Evolutionary conservation across 352 stramenopile species (phyloP).

Genomic region (Phytophthora chlamydospora): DNA sequence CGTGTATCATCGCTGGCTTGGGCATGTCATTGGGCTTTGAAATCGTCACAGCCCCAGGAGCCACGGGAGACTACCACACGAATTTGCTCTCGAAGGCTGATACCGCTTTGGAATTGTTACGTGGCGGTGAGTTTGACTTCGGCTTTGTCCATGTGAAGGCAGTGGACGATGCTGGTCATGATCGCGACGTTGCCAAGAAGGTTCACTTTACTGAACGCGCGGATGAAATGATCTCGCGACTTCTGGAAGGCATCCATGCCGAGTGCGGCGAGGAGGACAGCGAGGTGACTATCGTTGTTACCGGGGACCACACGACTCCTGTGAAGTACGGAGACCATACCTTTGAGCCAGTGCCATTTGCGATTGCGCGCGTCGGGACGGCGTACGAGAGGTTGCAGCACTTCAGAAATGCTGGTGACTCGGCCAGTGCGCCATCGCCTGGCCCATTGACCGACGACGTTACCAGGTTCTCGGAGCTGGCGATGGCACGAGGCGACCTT

Average conservation of each 20-base stretch:
- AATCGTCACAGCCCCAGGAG: conserved; percentile 67
- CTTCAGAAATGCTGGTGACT: conserved; percentile 16
- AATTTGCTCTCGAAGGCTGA: conserved; percentile 84
- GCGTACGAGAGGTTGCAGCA: conserved; percentile 43
- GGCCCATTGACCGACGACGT: conserved; percentile 60
- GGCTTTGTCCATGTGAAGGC: conserved; percentile 88
- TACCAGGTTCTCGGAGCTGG: conserved; percentile 67
- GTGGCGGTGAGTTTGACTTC: conserved; percentile 62
- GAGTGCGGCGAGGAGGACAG: conserved; percentile 39
- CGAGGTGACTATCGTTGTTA: conserved; percentile 86
- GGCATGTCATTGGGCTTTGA: conserved; percentile 89
- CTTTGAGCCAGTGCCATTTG: conserved; percentile 86
- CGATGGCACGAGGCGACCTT: conserved; percentile 67
- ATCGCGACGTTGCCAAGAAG: conserved; percentile 86
- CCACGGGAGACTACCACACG: conserved; percentile 87
- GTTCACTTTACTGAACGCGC: conserved; percentile 86
- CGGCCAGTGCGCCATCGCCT: background rate
- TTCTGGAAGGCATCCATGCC: conserved; percentile 62
- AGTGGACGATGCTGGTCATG: conserved; percentile 87
- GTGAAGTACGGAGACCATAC: conserved; percentile 89
- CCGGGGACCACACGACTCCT: conserved; percentile 87
- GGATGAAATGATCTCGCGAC: conserved; percentile 77
- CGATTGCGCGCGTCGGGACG: conserved; percentile 60
- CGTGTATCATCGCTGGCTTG: conserved; percentile 88
- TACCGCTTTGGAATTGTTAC: conserved; percentile 62